Base-by-base conservation (phyloP, 2,329 filamentous ascomycete genomes). In the Cladosporium sp. region DNA sequence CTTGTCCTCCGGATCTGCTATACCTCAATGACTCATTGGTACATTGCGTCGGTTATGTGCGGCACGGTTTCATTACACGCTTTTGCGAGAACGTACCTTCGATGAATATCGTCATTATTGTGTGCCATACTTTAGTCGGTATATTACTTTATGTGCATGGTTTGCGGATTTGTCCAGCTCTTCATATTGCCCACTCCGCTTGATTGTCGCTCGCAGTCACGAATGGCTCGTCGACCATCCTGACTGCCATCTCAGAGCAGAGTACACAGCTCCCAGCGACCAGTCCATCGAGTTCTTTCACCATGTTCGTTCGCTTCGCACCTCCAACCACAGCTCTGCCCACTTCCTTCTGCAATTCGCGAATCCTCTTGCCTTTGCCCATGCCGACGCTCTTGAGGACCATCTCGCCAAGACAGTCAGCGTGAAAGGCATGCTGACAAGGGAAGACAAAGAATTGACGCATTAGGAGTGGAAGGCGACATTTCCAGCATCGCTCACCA, bases 381-480 rank as follows among this genome's bases (percentile, higher is more conserved):
- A 87, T 78, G 0, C 91, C 90, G 1, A 88, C 86, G 63, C 91
- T 87, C 71, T 93, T 89, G 54, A 97, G 81, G 0, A 97, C 91
- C 69, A 88, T 89, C 66, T 85, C 87, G 0, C 91, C 93, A 49
- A 99, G 76, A 71, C 94, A 99, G 71, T 99, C 94, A 40, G 90
- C 93, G 73, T 99, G 94, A 69, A 99, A 99, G 3, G 92, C 90
- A 74, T 99, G 94, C 77, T 99, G 94, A 73, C 94, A 99, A 0
- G 94, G 94, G 65, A 99, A 99, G 17, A 99, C 94, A 66, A 97
- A 99, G 75, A 99, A 99, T 67, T 97, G 92, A 55, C 92, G 78
- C 68, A 89, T 92, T 15, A 99, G 80, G 55, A 99, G 76, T 9
- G 94, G 94, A 57, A 97, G 75, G 0, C 86, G 84, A 69, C 94